Base-by-base conservation (phyloP, 2,329 filamentous ascomycete species). In the Microsporum audouinii region DNA sequence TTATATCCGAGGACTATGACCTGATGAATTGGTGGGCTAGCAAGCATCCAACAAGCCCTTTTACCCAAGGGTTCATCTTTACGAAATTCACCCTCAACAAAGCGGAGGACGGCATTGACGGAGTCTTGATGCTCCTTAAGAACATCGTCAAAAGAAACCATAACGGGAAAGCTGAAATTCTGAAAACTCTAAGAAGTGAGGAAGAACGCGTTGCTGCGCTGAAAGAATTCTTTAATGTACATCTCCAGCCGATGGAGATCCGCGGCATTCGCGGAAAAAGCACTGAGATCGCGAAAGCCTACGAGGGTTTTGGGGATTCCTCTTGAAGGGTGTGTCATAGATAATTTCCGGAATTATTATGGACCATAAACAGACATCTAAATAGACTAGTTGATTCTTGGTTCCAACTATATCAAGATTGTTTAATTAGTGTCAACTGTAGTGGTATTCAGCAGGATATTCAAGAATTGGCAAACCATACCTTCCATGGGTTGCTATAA, bases 401-500 rank as follows among this genome's bases (percentile, higher is more conserved):
- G 74, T 64, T 76, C 75, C 65, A 76, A 63, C 74, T 76, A 63
- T 39, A 53, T 51, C n/a, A 41, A 34, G 5, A 55, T 2, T 4
- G 12, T 27, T 6, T 23, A 17, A 41, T 60, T 60, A 60, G 58
- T n/a, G 55, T 1, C 17, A 23, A 23, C 23, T 12, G 33, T 29
- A n/a, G 23, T n/a, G 2, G 14, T 31, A n/a, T 39, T 41, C n/a
- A 17, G 33, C 12, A 3, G 57, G 34, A 14, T 43, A 43, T 43
- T 3, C 2, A n/a, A 43, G 39, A 7, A 12, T n/a, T 7, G n/a
- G 27, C 27, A 1, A 5, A 2, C 33, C 79, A 62, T 79, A 86
- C 84, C 79, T 81, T 84, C 84, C 84, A 87, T 65, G 82, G 81
- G 74, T 85, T 85, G 80, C 81, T 86, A 69, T 86, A 71, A 73